phyloP scores from a whole-genome alignment of 176 grass and related monocot genomes.

The Neostapfia colusana region DNA sequence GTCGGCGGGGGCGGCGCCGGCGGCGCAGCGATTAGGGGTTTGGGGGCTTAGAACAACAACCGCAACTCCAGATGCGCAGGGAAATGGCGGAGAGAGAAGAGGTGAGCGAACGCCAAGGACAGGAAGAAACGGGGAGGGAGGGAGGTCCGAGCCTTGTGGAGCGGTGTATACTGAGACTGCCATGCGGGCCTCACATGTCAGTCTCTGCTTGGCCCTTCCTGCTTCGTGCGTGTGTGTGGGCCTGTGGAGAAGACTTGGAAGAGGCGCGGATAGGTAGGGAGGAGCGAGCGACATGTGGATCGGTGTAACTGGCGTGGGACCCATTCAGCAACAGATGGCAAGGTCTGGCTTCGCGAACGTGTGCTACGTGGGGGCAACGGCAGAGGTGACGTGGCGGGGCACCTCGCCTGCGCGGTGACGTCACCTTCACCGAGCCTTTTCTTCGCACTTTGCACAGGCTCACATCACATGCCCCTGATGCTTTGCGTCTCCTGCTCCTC shows the following conservation, averaged over 20 bases:
- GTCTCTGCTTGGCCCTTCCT: neutral
- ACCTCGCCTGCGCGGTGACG: slow-evolving; percentile 15
- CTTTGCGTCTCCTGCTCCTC: slow-evolving; percentile 19
- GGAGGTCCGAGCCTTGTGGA: neutral
- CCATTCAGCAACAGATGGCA: neutral
- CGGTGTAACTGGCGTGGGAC: neutral
- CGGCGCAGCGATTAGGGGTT: slow-evolving; percentile 45
- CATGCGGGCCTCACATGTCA: neutral
- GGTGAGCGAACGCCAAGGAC: slow-evolving; percentile 6
- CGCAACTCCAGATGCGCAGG: slow-evolving; percentile 32
- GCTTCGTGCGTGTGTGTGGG: neutral
- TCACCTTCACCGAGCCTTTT: slow-evolving; percentile 3
- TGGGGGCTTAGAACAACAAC: slow-evolving; percentile 29
- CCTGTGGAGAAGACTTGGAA: neutral
- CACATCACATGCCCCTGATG: slow-evolving; percentile 30
- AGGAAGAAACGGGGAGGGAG: slow-evolving; percentile 14
- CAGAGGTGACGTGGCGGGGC: slow-evolving; percentile 41
- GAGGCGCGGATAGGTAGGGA: neutral
- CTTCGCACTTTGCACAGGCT: neutral
- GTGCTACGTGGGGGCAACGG: neutral
- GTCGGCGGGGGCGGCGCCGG: slow-evolving; percentile 2
- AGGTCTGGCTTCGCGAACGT: neutral
- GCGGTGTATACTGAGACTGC: neutral
- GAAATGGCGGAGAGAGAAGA: slow-evolving; percentile 36
- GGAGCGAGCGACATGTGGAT: slow-evolving; percentile 15